A percentile compares a stretch with the other conserved stretches of the same genome.
phyloP scores from a whole-genome alignment of 805 yeast genomes.

The Naumovozyma baii region DNA sequence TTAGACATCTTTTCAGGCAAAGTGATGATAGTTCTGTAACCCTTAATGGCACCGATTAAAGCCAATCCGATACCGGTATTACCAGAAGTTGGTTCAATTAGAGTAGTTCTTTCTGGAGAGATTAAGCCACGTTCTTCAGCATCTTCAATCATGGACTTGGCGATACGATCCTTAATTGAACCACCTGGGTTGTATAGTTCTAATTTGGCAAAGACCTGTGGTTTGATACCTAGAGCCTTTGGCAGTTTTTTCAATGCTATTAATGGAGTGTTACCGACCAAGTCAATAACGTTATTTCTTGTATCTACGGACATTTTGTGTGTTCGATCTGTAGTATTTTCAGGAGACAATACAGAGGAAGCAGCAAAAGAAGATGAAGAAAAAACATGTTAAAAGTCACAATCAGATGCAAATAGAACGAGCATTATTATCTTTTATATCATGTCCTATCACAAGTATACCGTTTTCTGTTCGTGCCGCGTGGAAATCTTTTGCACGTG shows the following conservation, averaged over 20 bases:
- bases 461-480: neutral
- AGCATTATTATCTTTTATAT: too few species aligned
- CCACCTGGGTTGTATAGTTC: conserved; percentile 87
- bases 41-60: conserved; percentile 75
- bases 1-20: conserved; percentile 89
- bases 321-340: neutral
- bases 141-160: conserved; percentile 75
- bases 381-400: neutral
- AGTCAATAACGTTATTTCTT: conserved; percentile 48
- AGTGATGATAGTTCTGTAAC: conserved; percentile 79
- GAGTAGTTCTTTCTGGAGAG: conserved; percentile 68
- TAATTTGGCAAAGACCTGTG: conserved; percentile 60
- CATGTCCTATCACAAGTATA: too few species aligned
- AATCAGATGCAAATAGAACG: too few species aligned
- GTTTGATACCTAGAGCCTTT: conserved; percentile 63
- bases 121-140: conserved; percentile 71
- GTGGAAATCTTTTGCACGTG: neutral
- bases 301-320: conserved; percentile 10
- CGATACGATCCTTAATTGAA: conserved; percentile 81
- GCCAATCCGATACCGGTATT: conserved; percentile 90
- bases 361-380: neutral
- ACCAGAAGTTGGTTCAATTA: conserved; percentile 86
- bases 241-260: conserved; percentile 69
- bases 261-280: conserved; percentile 80
- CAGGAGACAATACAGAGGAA: neutral